Conservation (phyloP, 495 filamentous ascomycete genomes). For the Talaromyces nanjingensis region DNA sequence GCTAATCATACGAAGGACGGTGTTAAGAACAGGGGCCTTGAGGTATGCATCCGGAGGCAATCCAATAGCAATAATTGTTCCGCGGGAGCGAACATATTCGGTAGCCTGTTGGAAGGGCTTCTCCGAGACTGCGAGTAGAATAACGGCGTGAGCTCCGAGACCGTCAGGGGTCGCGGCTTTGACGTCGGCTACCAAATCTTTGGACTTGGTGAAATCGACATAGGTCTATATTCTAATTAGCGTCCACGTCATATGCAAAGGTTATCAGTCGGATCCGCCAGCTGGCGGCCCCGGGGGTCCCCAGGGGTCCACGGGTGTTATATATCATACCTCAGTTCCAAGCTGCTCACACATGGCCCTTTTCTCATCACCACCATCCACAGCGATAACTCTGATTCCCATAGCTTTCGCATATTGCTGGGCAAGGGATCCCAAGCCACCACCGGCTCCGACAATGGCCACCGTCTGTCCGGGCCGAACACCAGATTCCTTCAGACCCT, state of each 20-base stretch:
- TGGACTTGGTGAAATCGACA: constrained; percentile 67
- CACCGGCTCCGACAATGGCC: constrained; percentile 83
- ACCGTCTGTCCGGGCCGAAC: constrained; percentile 68
- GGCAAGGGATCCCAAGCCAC: constrained; percentile 76
- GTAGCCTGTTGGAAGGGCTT: constrained; percentile 92
- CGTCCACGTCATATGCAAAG: neutral
- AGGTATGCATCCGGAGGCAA: constrained; percentile 72
- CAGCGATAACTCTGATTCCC: constrained; percentile 71
- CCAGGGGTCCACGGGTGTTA: neutral
- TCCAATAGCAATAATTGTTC: constrained; percentile 77
- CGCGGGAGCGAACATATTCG: constrained; percentile 74
- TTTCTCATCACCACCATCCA: constrained; percentile 79
- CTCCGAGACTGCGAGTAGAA: constrained; percentile 78
- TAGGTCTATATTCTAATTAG: constrained; percentile 33
- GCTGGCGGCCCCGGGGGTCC: neutral
- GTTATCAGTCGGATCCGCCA: neutral
- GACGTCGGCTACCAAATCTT: constrained; percentile 73
- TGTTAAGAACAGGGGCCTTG: constrained; percentile 75
- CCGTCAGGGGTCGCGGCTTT: constrained; percentile 70
- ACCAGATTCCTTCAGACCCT: constrained; percentile 79
- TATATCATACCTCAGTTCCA: constrained; percentile 43
- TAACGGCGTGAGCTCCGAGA: constrained; percentile 78
- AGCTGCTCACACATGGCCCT: constrained; percentile 55
- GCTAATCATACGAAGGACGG: constrained; percentile 79
- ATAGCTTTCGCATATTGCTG: constrained; percentile 85